Evolutionary conservation across 2,329 filamentous ascomycete genomes (phyloP), one percentile per base, ranked within the genome.

Genomic region (Plectosphaerella sp.): DNA sequence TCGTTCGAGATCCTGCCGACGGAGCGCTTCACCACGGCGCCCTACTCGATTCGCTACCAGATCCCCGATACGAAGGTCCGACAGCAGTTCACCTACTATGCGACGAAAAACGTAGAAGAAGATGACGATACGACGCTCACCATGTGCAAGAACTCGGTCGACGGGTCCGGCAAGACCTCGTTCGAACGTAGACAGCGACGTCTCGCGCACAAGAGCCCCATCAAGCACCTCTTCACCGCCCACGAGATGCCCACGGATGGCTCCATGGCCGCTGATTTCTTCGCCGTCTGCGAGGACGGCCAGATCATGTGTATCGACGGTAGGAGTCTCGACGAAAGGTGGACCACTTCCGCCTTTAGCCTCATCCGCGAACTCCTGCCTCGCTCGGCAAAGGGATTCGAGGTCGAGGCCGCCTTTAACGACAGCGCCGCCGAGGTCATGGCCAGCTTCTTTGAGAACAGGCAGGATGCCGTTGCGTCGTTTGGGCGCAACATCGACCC

Each of bases 1-100:
- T 87, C 84, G 2, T 87, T 87, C 64, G 83, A 84, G 20, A 78
- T 87, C 54, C 80, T 84, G 24, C 84, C 84, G 2, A 82, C 86
- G 64, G 79, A 84, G 50, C 76, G 74, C 49, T 84, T 87, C 63
- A 82, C 82, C 50, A 86, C 83, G 65, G 67, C 83, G 9, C 78
- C 83, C 18, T 78, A 75, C 64, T 87, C 84, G 15, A 65, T 85
- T 42, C 75, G 81, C 58, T 71, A 76, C 56, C 75, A 80, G 59
- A 71, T 71, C 45, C 65, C 75, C 11, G 72, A 72, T 20, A 71
- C 68, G 51, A 75, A 68, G 56, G 74, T 77, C 53, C 69, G 80
- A 33, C 72, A 76, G 41, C 76, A 84, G 58, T 82, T 82, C 61
- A 87, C 84, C 3, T 87, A 86, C 58, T 75, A 80, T 42, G 78